These are phyloP conservation scores for Claviceps cyperi DNA, from an alignment of 2,329 filamentous ascomycete species.

Conservation along the genomic window DNA sequence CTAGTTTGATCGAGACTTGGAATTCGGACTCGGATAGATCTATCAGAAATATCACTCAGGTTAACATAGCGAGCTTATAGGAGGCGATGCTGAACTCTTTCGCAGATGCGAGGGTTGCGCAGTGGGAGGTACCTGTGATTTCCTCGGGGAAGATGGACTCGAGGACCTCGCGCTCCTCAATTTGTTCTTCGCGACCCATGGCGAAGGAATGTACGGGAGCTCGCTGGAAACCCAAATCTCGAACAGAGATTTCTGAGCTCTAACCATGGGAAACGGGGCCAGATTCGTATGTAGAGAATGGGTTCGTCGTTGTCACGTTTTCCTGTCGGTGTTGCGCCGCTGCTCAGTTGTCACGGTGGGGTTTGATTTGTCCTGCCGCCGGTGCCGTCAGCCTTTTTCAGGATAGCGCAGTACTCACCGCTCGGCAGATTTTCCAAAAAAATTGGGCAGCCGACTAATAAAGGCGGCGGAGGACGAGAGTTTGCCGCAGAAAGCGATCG, in stretches of 20 bases:
- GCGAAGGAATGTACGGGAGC: conserved; percentile 1
- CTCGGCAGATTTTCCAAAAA: conserved; percentile 19
- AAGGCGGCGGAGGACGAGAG: neutral
- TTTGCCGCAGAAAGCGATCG: neutral
- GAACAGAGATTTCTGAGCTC: too few relatives aligned
- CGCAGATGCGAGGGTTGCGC: neutral
- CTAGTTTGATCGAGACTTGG: conserved; percentile 72
- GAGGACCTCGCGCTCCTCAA: conserved; percentile 92
- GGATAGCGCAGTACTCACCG: conserved; percentile 17
- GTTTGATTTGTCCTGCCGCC: neutral
- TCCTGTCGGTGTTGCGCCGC: neutral
- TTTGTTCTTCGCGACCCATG: conserved; percentile 73
- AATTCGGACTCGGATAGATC: conserved; percentile 86
- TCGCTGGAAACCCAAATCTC: neutral
- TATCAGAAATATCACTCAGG: conserved; percentile 19
- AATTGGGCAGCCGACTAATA: conserved; percentile 5
- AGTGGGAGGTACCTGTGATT: conserved; percentile 56
- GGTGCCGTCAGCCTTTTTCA: conserved; percentile 6
- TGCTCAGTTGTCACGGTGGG: conserved; percentile 10
- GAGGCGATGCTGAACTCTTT: neutral
- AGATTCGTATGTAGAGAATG: neutral
- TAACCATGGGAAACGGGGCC: neutral
- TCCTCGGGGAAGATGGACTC: conserved; percentile 97
- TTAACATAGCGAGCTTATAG: too few relatives aligned
- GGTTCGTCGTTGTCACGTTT: neutral